These are phyloP conservation scores for Microbotryomycetes sp. DNA, from an alignment of 1,284 basidiomycete genomes.

Conservation along the genomic window DNA sequence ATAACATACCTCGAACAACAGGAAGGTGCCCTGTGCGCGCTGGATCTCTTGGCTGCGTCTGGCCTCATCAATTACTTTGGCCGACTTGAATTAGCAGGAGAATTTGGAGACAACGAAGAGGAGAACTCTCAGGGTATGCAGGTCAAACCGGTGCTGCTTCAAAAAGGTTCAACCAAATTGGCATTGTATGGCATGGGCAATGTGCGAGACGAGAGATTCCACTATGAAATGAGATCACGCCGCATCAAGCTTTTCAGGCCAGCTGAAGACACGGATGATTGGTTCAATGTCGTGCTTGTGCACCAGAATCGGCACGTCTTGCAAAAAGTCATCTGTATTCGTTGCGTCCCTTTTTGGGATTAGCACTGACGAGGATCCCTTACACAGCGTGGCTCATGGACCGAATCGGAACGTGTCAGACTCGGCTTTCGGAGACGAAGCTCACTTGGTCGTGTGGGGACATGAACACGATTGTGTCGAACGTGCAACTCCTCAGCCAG, in stretches of 20 bases:
- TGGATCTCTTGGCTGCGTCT: constrained; percentile 88
- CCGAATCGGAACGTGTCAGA: constrained; percentile 91
- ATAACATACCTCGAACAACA: too few species aligned
- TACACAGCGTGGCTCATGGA: constrained; percentile 77
- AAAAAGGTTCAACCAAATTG: constrained; percentile 78
- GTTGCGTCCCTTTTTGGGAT: background rate
- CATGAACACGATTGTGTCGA: constrained; percentile 87
- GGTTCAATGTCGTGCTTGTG: constrained; percentile 90
- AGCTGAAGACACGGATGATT: constrained; percentile 54
- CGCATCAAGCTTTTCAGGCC: constrained; percentile 96
- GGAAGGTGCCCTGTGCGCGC: constrained; percentile 90
- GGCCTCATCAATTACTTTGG: constrained; percentile 98
- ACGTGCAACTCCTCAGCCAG: constrained; percentile 80
- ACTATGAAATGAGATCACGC: constrained; percentile 88
- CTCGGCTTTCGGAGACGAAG: constrained; percentile 91
- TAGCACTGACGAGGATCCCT: background rate
- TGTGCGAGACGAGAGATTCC: constrained; percentile 91
- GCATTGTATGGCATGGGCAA: constrained; percentile 95
- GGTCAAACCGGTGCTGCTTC: constrained; percentile 80
- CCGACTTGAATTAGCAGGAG: constrained; percentile 56
- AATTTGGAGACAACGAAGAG: constrained; percentile 42
- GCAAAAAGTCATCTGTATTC: background rate
- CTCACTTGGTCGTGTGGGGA: constrained; percentile 93
- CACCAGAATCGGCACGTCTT: constrained; percentile 85
- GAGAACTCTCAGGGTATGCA: constrained; percentile 56